Evolutionary conservation across 2,329 filamentous ascomycete species (phyloP).

Genomic region (Colletotrichum sp.): DNA sequence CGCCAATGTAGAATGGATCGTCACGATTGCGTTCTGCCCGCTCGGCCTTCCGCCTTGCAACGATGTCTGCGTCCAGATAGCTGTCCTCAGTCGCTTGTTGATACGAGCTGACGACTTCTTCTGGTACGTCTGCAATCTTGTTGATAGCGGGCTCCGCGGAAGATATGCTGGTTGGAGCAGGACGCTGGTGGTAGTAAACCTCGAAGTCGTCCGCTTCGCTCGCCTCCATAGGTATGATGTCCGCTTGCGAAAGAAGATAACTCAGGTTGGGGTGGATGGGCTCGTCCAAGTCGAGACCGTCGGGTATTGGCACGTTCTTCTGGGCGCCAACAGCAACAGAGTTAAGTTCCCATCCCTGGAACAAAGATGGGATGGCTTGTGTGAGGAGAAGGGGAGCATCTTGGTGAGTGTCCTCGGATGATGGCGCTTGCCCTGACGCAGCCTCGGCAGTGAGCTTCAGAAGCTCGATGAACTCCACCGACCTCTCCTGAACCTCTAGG

Average conservation of each 20-base stretch:
- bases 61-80: constrained; percentile 74
- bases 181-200: constrained; percentile 66
- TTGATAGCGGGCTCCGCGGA: constrained; percentile 61
- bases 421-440: constrained; percentile 67
- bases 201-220: constrained; percentile 72
- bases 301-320: constrained; percentile 81
- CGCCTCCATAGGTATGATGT: constrained; percentile 51
- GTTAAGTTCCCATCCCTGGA: constrained; percentile 86
- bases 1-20: constrained; percentile 91
- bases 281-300: constrained; percentile 77
- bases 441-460: constrained; percentile 88
- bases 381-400: constrained; percentile 86
- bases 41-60: constrained; percentile 77
- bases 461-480: constrained; percentile 90
- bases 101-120: constrained; percentile 58
- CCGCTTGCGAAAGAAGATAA: constrained; percentile 66
- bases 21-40: constrained; percentile 84
- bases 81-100: constrained; percentile 66
- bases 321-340: constrained; percentile 87
- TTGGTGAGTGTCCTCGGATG: constrained; percentile 56
- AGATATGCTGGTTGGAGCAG: constrained; percentile 54
- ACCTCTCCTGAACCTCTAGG: constrained; percentile 92
- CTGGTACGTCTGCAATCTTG: constrained; percentile 51
- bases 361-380: constrained; percentile 88
- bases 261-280: constrained; percentile 80